Percentiles rank a stretch among this genome's conserved stretches.
Conservation (phyloP, 768 basidiomycete genomes). For the Suillus fuscotomentosus region DNA sequence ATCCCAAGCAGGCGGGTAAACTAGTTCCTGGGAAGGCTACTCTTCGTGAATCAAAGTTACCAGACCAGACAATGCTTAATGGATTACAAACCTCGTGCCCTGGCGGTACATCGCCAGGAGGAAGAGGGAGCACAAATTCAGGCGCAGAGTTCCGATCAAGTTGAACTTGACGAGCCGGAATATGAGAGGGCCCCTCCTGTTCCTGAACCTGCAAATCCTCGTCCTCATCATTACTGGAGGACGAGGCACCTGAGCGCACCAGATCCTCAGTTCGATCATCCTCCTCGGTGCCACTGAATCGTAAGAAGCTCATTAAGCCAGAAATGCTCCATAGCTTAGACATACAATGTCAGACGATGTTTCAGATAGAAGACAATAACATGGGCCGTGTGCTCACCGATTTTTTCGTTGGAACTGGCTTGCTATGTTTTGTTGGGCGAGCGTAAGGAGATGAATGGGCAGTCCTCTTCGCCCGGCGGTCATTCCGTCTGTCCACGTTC, state of each 20-base stretch:
- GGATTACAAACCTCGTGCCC: neutral
- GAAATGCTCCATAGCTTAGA: conserved; percentile 50
- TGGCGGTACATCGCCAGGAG: conserved; percentile 8
- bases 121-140: conserved; percentile 16
- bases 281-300: conserved; percentile 30
- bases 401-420: conserved; percentile 39
- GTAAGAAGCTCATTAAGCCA: conserved; percentile 48
- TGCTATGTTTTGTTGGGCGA: conserved; percentile 32
- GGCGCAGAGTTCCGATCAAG: conserved; percentile 11
- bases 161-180: conserved; percentile 23
- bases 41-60: neutral
- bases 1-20: conserved; percentile 10
- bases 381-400: conserved; percentile 35
- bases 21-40: conserved; percentile 1
- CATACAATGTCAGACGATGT: conserved; percentile 11
- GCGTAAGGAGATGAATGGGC: conserved; percentile 56
- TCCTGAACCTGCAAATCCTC: conserved; percentile 10
- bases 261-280: conserved; percentile 18
- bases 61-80: neutral
- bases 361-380: conserved; percentile 1
- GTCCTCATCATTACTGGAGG: conserved; percentile 25
- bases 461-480: conserved; percentile 37
- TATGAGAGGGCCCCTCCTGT: conserved; percentile 23
- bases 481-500: conserved; percentile 55
- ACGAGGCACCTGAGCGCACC: conserved; percentile 15